Evolutionary conservation across 169 alveolate genomes (phyloP).

Genomic region (Eimeria maxima): DNA sequence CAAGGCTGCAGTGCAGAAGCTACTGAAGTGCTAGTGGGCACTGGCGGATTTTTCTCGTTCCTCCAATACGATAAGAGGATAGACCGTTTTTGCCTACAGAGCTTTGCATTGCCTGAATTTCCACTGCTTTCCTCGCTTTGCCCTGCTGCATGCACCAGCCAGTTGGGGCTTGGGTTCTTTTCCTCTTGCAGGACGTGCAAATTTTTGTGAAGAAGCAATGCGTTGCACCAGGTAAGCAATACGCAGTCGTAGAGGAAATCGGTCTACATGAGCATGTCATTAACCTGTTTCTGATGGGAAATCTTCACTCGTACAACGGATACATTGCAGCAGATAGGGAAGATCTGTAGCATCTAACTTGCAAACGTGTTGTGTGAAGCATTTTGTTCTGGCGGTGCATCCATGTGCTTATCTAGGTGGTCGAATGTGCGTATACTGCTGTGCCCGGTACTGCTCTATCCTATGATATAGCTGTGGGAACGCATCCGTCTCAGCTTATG

Average conservation of each 20-base stretch:
- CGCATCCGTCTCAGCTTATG: neutral
- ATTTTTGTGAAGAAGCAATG: slow-evolving; percentile 54
- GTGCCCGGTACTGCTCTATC: neutral
- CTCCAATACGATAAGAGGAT: too few relatives aligned
- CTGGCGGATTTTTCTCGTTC: too few relatives aligned
- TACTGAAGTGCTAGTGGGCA: too few relatives aligned
- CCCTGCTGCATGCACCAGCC: neutral
- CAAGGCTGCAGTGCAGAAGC: too few relatives aligned
- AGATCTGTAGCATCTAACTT: neutral
- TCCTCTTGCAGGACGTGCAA: slow-evolving; percentile 35
- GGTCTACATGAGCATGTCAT: neutral
- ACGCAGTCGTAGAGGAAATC: neutral
- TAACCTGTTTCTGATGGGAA: neutral
- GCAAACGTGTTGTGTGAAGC: neutral
- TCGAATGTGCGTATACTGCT: neutral
- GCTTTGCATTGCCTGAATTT: too few relatives aligned
- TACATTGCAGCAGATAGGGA: neutral
- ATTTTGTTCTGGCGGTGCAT: too few relatives aligned
- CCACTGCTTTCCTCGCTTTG: too few relatives aligned
- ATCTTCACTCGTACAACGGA: neutral
- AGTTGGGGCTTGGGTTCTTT: neutral
- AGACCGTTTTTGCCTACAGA: too few relatives aligned
- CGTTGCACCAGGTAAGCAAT: slow-evolving; percentile 52
- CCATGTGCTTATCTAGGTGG: neutral
- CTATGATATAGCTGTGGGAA: neutral